Conservation (phyloP, 2,329 filamentous ascomycete species). For the Harringtonia aguacate region DNA sequence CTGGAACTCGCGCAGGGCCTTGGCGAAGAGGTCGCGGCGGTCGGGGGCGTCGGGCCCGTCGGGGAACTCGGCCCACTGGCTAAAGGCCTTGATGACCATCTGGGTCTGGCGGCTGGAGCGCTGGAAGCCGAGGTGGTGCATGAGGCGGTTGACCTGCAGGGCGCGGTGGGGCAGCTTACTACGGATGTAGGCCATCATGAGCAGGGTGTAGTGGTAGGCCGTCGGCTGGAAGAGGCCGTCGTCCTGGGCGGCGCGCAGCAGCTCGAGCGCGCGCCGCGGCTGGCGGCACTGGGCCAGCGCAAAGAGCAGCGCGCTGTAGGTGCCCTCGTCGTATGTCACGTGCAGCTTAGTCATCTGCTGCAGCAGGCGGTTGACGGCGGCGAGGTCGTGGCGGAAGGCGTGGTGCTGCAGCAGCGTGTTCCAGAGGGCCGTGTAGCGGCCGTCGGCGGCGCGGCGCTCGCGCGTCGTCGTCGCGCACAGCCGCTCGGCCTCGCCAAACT, state of each 20-base stretch:
- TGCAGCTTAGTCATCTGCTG: slow-evolving; percentile 34
- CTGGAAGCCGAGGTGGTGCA: slow-evolving; percentile 30
- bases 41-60: slow-evolving; percentile 6
- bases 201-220: slow-evolving; percentile 37
- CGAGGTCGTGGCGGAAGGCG: slow-evolving; percentile 47
- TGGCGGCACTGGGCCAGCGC: slow-evolving; percentile 38
- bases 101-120: slow-evolving; percentile 32
- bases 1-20: slow-evolving; percentile 27
- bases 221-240: slow-evolving; percentile 34
- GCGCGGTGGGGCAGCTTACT: slow-evolving; percentile 31
- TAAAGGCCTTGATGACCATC: slow-evolving; percentile 30
- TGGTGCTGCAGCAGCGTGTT: slow-evolving; percentile 65
- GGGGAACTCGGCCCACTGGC: slow-evolving; percentile 21
- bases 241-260: slow-evolving; percentile 32
- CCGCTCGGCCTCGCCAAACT: slow-evolving; percentile 42
- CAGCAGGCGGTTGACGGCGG: slow-evolving; percentile 36
- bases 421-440: slow-evolving; percentile 55
- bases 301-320: slow-evolving; percentile 37
- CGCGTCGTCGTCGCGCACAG: slow-evolving; percentile 46
- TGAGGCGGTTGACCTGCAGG: slow-evolving; percentile 28
- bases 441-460: slow-evolving; percentile 23
- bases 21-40: slow-evolving; percentile 18
- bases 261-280: slow-evolving; percentile 35
- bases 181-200: slow-evolving; percentile 41
- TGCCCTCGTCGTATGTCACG: slow-evolving; percentile 37